Evolutionary conservation across 257 asterid species (phyloP).

Genomic region (Capsicum rhomboideum): DNA sequence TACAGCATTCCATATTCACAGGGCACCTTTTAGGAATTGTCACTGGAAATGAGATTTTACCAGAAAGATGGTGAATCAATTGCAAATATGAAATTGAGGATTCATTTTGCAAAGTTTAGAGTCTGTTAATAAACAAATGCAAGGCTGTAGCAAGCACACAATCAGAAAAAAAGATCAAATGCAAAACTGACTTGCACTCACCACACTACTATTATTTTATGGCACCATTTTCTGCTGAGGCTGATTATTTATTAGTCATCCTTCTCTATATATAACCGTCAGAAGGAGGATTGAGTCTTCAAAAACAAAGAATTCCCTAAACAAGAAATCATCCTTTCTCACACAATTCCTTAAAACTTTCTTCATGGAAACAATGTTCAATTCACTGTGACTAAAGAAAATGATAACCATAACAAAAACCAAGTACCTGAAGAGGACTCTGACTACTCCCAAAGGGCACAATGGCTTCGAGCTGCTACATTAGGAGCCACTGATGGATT

Average conservation of each 20-base stretch:
- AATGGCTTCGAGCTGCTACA: conserved; percentile 70
- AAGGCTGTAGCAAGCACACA: not conserved
- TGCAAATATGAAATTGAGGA: not conserved
- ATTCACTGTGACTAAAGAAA: conserved; percentile 14
- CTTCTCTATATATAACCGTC: conserved; percentile 30
- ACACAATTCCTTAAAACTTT: not conserved
- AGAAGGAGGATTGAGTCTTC: not conserved
- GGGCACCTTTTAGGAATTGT: not conserved
- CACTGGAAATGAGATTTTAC: not conserved
- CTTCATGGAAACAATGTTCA: conserved; percentile 44
- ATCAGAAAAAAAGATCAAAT: not conserved
- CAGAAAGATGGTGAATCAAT: not conserved
- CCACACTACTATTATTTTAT: conserved; percentile 6
- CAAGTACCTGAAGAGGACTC: conserved; percentile 19
- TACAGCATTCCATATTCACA: conserved; percentile 17
- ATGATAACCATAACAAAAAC: conserved; percentile 2
- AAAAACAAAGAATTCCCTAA: not conserved
- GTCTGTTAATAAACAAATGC: not conserved
- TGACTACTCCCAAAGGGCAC: conserved; percentile 56
- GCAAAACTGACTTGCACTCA: conserved; percentile 20
- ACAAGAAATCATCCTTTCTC: not conserved
- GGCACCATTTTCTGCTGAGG: not conserved
- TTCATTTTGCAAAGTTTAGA: conserved; percentile 1
- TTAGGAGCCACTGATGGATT: conserved; percentile 75
- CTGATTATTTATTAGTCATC: not conserved